These are phyloP conservation scores for Haberlea rhodopensis DNA, from an alignment of 257 asterid species.

Conservation along the genomic window DNA sequence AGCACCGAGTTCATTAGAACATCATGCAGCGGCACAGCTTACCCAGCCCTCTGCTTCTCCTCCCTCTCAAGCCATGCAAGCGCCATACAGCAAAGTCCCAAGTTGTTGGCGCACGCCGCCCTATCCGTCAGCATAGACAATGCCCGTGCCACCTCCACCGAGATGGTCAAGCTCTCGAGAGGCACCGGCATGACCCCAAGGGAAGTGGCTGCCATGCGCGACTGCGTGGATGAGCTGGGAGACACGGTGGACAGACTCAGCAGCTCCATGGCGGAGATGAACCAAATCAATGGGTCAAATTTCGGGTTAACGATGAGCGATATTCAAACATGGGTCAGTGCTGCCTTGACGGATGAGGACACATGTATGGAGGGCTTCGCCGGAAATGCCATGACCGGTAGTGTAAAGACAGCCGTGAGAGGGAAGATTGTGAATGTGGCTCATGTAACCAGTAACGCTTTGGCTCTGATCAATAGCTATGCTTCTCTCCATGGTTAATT, in stretches of 20 bases:
- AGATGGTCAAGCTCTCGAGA: slow-evolving; percentile 38
- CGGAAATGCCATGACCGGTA: slow-evolving; percentile 43
- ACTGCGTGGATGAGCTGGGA: slow-evolving; percentile 59
- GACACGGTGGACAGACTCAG: slow-evolving; percentile 47
- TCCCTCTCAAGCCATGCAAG: slow-evolving; percentile 52
- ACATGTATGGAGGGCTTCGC: slow-evolving; percentile 67
- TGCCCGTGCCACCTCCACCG: slow-evolving; percentile 43
- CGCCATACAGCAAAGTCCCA: slow-evolving; percentile 41
- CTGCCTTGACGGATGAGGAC: slow-evolving; percentile 71
- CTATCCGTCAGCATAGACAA: slow-evolving; percentile 43
- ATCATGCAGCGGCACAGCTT: slow-evolving; percentile 60
- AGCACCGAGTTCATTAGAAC: slow-evolving; percentile 33
- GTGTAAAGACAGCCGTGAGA: slow-evolving; percentile 40
- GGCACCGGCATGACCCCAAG: slow-evolving; percentile 42
- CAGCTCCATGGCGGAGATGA: slow-evolving; percentile 49
- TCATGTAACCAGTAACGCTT: slow-evolving; percentile 66
- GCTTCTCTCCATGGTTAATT: slow-evolving; percentile 42
- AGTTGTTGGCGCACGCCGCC: slow-evolving; percentile 53
- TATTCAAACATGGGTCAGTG: slow-evolving; percentile 93
- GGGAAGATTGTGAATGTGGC: slow-evolving; percentile 41
- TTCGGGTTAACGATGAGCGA: slow-evolving; percentile 47
- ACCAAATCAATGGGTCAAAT: slow-evolving; percentile 30
- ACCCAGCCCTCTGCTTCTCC: slow-evolving; percentile 63
- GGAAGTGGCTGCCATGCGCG: slow-evolving; percentile 57
- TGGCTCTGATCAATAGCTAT: slow-evolving; percentile 53